Evolutionary conservation across 768 basidiomycete genomes (phyloP), one percentile per base, ranked within the genome.

Genomic region (Kwoniella dendrophila): DNA sequence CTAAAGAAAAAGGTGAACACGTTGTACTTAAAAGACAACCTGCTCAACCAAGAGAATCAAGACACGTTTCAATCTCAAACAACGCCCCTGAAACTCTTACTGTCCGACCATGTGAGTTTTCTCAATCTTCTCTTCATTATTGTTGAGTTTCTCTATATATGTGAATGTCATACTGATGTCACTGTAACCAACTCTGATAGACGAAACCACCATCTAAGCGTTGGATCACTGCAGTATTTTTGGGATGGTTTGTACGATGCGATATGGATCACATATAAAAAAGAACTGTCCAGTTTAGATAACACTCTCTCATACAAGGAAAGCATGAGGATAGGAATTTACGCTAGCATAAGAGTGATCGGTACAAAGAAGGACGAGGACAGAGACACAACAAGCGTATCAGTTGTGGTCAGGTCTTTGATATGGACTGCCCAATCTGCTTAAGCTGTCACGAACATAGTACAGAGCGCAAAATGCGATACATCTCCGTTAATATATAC

Each of bases 141-240:
- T 27, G 34, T 18, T 40, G 18, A 10, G 36, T 16, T 32, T 26
- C 45, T 33, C 12, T 7, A 18, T 10, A 33, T 14, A 53, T 16
- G 26, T 2, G 32, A 18, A 27, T 24, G 12, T 14, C 7, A 26
- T 33, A 18, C 36, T 38, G 26, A 34, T 20, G n/a, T 10, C 6
- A 7, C 36, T 26, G 51, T 26, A 41, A 57, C 36, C 36, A 8
- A n/a, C 36, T 8, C 29, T 34, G 33, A 18, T 50, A 75, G 74
- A 97, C 86, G 95, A 95, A 87, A 96, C 92, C 70, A 92, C 88
- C 73, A 95, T 96, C 82, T 96, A 87, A 87, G 56, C 36, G 58
- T 54, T 32, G 59, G 44, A 44, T 41, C 33, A 29, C 18, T 27
- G 51, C 34, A 29, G 59, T 41, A 40, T 59, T 36, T 26, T 49